Base-by-base conservation (phyloP, 495 filamentous ascomycete genomes). In the Lasiosphaeria hispida region DNA sequence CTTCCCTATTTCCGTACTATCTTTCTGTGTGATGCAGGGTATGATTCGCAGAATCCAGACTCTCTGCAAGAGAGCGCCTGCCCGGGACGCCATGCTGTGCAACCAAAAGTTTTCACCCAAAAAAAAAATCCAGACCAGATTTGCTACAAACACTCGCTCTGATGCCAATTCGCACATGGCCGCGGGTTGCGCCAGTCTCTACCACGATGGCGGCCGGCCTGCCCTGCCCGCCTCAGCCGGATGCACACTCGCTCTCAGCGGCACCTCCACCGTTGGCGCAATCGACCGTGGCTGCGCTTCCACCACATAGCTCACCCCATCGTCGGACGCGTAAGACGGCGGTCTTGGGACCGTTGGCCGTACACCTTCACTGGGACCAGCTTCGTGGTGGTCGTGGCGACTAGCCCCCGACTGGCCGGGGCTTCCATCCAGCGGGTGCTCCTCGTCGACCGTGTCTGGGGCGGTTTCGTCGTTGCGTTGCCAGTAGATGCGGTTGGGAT, bases 401-500 rank as follows among this genome's bases (percentile, higher is more conserved):
- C 52, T 48, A 8, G 19, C 30, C 1, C 17, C 34, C n/a, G 40
- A 47, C n/a, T 23, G 44, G 7, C 19, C 15, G 37, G 41, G 18
- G 35, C 49, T 58, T 1, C 34, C 10, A 15, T 48, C 41, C 42
- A 42, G 47, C 33, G 15, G 14, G 43, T 10, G 45, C 36, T 60
- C 63, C n/a, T 69, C 67, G 1, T 58, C 55, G n/a, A 40, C 59
- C 11, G 34, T 48, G 11, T 39, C 35, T 4, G 40, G 49, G n/a
- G 59, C 40, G 11, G 64, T 62, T 30, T 73, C 68, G 11, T 80
- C 73, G 61, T 84, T 82, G 41, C 86, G 80, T 67, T 85, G 80
- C 90, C 90, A 95, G 69, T 87, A 90, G 19, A 95, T 79, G 30
- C 91, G 78, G 62, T 91, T 81, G 0, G 90, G 90, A 64, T 95